Percentiles rank a stretch among this genome's conserved stretches.
These are phyloP conservation scores for Candida hungchunana DNA, from an alignment of 805 yeast species.

Conservation along the genomic window DNA sequence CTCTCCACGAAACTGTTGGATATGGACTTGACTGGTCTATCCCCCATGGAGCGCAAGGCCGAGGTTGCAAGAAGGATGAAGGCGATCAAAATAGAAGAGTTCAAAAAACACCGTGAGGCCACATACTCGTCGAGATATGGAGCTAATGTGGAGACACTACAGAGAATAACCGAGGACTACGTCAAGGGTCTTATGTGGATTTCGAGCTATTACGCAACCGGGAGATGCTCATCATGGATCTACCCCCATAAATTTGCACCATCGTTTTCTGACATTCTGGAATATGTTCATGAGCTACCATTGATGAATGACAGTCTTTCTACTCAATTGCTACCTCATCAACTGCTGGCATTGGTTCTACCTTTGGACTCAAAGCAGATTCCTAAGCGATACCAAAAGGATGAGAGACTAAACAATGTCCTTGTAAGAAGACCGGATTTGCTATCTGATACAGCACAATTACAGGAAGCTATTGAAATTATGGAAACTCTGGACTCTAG, in stretches of 20 bases:
- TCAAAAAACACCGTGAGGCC: no score
- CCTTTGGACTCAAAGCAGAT: background rate
- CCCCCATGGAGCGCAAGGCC: no score
- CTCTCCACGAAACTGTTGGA: no score
- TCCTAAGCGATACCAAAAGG: background rate
- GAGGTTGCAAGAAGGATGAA: no score
- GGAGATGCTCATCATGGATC: constrained; percentile 87
- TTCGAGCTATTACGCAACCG: constrained; percentile 71
- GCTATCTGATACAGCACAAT: no score
- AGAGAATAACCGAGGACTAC: constrained; percentile 62
- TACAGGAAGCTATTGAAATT: no score
- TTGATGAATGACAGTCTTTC: background rate
- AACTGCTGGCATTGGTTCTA: background rate
- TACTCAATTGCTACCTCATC: background rate
- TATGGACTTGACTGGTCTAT: no score
- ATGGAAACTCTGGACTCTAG: no score
- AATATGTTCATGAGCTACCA: no score
- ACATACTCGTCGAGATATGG: no score
- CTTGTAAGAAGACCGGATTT: no score
- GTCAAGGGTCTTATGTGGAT: constrained; percentile 95
- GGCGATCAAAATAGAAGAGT: no score
- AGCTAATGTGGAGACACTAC: background rate
- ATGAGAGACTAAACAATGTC: background rate
- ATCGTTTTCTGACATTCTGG: constrained; percentile 69
- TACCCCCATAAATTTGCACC: constrained; percentile 84